Conservation (phyloP, 2,329 filamentous ascomycete genomes). For the Fusarium sp. region DNA sequence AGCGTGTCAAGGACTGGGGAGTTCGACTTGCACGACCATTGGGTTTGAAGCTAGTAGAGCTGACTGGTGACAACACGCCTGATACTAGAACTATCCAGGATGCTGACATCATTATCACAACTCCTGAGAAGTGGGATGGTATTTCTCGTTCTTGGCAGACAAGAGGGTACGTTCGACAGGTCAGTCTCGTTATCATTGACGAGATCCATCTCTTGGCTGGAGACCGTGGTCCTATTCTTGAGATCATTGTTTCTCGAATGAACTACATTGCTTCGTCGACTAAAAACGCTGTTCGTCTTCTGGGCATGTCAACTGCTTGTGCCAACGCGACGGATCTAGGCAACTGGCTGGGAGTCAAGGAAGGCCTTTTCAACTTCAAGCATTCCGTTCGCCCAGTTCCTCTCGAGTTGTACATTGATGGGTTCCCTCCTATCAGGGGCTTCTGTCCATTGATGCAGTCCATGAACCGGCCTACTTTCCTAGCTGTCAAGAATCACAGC, state of each 20-base stretch:
- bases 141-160: slow-evolving; percentile 99
- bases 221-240: slow-evolving; percentile 95
- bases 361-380: slow-evolving; percentile 95
- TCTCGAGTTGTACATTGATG: slow-evolving; percentile 95
- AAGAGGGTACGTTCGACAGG: slow-evolving; percentile 93
- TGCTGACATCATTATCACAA: slow-evolving; percentile 97
- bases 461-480: slow-evolving; percentile 97
- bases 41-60: slow-evolving; percentile 90
- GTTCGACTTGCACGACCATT: slow-evolving; percentile 83
- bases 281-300: slow-evolving; percentile 85
- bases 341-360: slow-evolving; percentile 97
- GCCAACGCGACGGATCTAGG: slow-evolving; percentile 94
- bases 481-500: slow-evolving; percentile 96
- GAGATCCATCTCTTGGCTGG: slow-evolving; percentile 98
- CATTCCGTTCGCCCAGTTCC: slow-evolving; percentile 97
- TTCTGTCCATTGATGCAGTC: slow-evolving; percentile 99
- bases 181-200: slow-evolving; percentile 96
- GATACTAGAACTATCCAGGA: slow-evolving; percentile 96
- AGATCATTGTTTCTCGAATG: slow-evolving; percentile 95
- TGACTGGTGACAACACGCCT: slow-evolving; percentile 97
- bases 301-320: slow-evolving; percentile 99
- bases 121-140: slow-evolving; percentile 99
- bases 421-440: slow-evolving; percentile 92
- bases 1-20: slow-evolving; percentile 96
- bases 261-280: slow-evolving; percentile 98